Evolutionary conservation across 2,329 filamentous ascomycete genomes (phyloP), one percentile per base, ranked within the genome.

Genomic region (Daldinia sp.): DNA sequence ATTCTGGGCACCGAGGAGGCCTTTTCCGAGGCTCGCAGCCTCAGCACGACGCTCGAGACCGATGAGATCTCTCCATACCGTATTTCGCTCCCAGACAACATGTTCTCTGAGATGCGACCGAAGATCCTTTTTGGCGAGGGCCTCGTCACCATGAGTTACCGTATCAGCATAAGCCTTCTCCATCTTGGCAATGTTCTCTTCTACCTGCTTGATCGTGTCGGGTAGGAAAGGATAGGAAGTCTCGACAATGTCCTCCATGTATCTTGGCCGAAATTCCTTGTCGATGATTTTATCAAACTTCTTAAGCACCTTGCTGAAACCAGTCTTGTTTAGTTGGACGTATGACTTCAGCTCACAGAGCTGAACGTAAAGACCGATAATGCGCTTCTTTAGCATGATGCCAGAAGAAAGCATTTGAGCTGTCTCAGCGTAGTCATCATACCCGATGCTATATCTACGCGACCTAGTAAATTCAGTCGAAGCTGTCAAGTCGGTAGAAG

Each of bases 31-130:
- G 70, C 94, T 95, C 7, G 94, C 94, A 7, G 95, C 96, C 78
- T 98, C 94, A 1, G 93, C 93, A 74, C 96, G 94, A 19, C 95
- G 86, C 80, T 99, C 96, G 70, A 99, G 94, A 54, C 94, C 95
- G 75, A 99, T 99, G 87, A 99, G 95, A 72, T 99, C 95, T 79
- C 96, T 85, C 95, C 95, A 99, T 15, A 99, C 95, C 0, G 95
- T 99, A 75, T 99, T 99, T 59, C 95, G 87, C 77, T 99, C 96
- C 96, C 95, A 99, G 0, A 98, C 94, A 17, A 99, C 94, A 76
- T 99, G 95, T 78, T 99, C 96, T 59, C 95, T 85, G 23, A 99
- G 84, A 74, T 99, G 94, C 27, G 97, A 87, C 55, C 95, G 87
- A 59, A 99, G 82, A 74, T 98, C 95, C 69, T 92, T 90, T 72